Evolutionary conservation across 2,329 filamentous ascomycete species (phyloP).

Genomic region (Cercospora sesami): DNA sequence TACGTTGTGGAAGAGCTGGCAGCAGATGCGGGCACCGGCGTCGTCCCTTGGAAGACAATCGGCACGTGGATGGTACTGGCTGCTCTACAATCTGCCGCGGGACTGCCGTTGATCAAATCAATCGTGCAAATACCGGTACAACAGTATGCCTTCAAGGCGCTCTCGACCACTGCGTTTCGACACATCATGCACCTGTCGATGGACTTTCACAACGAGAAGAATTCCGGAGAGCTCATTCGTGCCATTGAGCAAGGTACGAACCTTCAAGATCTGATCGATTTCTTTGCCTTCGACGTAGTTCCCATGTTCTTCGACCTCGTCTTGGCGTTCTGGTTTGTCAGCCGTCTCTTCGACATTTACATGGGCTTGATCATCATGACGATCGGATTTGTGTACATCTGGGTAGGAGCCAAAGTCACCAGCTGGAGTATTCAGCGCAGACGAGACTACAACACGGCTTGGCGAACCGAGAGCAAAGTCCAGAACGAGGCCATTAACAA

Average conservation of each 20-base stretch:
- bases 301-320: conserved; percentile 64
- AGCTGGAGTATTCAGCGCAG: conserved; percentile 41
- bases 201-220: conserved; percentile 68
- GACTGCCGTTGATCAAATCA: conserved; percentile 52
- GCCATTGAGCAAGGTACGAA: conserved; percentile 64
- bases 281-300: conserved; percentile 59
- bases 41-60: conserved; percentile 56
- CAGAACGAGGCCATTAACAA: conserved; percentile 61
- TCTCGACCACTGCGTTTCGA: conserved; percentile 63
- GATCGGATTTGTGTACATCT: conserved; percentile 55
- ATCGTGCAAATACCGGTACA: conserved; percentile 58
- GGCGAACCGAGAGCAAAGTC: conserved; percentile 53
- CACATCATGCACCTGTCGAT: conserved; percentile 69
- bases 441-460: conserved; percentile 35
- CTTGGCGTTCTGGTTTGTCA: conserved; percentile 62
- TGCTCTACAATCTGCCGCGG: conserved; percentile 54
- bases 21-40: conserved; percentile 47
- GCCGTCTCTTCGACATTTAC: conserved; percentile 62
- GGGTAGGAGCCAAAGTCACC: conserved; percentile 49
- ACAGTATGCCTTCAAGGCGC: conserved; percentile 58
- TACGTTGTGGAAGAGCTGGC: conserved; percentile 71
- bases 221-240: conserved; percentile 64
- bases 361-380: conserved; percentile 54
- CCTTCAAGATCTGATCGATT: conserved; percentile 61
- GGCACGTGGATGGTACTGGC: conserved; percentile 52